Evolutionary conservation across 2,329 filamentous ascomycete species (phyloP).

Genomic region (Clathrospora elynae): DNA sequence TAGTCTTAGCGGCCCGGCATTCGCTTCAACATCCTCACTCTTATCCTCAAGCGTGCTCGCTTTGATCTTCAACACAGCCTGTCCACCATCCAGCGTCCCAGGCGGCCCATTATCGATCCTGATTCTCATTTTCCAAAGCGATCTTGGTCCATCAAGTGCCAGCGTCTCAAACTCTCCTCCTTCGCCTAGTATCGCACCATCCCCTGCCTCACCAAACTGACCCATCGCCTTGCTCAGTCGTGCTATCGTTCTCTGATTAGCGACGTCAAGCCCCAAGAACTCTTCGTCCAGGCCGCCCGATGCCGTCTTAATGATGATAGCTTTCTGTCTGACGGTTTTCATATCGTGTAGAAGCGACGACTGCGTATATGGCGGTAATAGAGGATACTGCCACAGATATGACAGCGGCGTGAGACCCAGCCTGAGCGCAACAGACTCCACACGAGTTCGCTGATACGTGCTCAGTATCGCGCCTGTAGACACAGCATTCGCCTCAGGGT

Average conservation of each 20-base stretch:
- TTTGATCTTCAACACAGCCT: slow-evolving; percentile 70
- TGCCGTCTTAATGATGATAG: slow-evolving; percentile 93
- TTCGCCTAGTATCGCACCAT: slow-evolving; percentile 81
- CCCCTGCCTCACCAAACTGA: slow-evolving; percentile 68
- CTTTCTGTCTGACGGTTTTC: slow-evolving; percentile 75
- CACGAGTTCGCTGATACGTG: slow-evolving; percentile 93
- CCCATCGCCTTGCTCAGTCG: slow-evolving; percentile 61
- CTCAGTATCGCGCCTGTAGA: slow-evolving; percentile 91
- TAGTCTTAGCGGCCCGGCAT: slow-evolving; percentile 53
- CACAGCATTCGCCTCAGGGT: slow-evolving; percentile 84
- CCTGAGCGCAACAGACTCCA: slow-evolving; percentile 86
- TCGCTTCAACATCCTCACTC: slow-evolving; percentile 28
- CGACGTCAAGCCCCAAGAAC: slow-evolving; percentile 81
- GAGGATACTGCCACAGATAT: slow-evolving; percentile 90
- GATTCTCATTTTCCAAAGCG: slow-evolving; percentile 75
- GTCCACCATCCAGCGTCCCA: slow-evolving; percentile 74
- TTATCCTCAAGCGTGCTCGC: slow-evolving; percentile 61
- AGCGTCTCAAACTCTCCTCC: slow-evolving; percentile 97
- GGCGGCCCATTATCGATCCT: slow-evolving; percentile 61
- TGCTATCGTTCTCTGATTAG: slow-evolving; percentile 56
- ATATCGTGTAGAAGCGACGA: slow-evolving; percentile 76
- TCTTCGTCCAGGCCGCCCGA: slow-evolving; percentile 83
- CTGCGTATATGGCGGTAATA: slow-evolving; percentile 62
- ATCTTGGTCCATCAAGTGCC: slow-evolving; percentile 76
- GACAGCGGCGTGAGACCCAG: slow-evolving; percentile 82